Base-by-base conservation (phyloP, 306 rosid genomes). In the Prunus davidiana region DNA sequence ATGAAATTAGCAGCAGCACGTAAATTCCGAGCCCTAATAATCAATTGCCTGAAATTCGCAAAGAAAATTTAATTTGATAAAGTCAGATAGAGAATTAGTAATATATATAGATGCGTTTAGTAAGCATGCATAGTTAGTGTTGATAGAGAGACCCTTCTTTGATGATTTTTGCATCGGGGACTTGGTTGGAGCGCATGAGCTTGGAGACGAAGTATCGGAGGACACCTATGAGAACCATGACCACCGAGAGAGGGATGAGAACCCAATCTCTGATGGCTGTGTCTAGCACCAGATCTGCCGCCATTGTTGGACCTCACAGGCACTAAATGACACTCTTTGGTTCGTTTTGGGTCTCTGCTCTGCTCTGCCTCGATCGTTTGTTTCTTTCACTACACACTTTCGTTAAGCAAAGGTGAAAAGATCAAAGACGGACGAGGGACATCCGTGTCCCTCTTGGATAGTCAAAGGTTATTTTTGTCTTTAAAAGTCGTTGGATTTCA, bases 201-300 rank as follows among this genome's bases (percentile, higher is more conserved):
- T 95, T 95, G 1, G 99, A 86, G 72, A 95, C 99, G 60, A 92
- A 92, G 84, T 95, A 88, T 9, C 99, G 99, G 25, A 95, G 94
- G 68, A 95, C 92, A 4, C 99, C 99, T 57, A 95, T 95, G 47
- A 95, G 99, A 49, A 95, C 99, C 99, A 95, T 95, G 67, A 95
- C 99, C 62, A 92, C 93, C 15, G 99, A 95, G 73, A 95, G 96
- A 69, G 99, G 99, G 86, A 95, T 95, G 64, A 95, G 82, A 7
- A 95, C 99, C 99, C 99, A 95, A 50, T 95, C 96, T 90, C 97
- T 92, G 89, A 95, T 95, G 51, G 99, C 97, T 24, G 99, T 92
- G 72, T 95, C 97, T 20, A 95, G 93, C 54, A 95, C 97, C 63
- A 95, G 93, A 89, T 95, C 99, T 87, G 89, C 99, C 73, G 99